These are phyloP conservation scores for Pinus taeda DNA, from an alignment of 75 land plant genomes.

Conservation along the genomic window DNA sequence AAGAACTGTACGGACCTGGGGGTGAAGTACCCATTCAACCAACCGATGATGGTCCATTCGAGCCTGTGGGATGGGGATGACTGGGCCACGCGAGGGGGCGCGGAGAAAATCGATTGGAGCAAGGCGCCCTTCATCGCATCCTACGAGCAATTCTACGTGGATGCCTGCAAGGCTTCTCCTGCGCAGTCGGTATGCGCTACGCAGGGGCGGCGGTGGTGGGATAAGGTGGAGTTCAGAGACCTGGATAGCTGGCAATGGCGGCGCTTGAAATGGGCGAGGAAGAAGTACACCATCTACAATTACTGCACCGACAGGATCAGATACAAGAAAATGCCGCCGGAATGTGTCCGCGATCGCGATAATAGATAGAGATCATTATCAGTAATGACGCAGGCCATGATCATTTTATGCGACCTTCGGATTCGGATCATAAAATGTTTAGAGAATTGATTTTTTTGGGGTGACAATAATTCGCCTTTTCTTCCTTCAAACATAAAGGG, in stretches of 20 bases:
- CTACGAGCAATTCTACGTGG: slow-evolving; percentile 32
- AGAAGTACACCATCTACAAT: too few species aligned
- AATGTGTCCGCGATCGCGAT: slow-evolving; percentile 26
- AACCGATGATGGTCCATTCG: slow-evolving; percentile 49
- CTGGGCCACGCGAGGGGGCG: slow-evolving; percentile 58
- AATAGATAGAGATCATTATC: background rate
- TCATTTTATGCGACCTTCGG: too few species aligned
- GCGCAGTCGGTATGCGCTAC: slow-evolving; percentile 16
- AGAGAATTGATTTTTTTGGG: too few species aligned
- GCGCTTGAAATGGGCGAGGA: background rate
- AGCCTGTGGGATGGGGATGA: slow-evolving; percentile 59
- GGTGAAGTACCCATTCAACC: slow-evolving; percentile 33
- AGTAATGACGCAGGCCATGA: too few species aligned
- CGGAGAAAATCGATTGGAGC: slow-evolving; percentile 46
- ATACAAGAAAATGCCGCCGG: slow-evolving; percentile 21
- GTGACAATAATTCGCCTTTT: too few species aligned
- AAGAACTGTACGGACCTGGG: slow-evolving; percentile 44
- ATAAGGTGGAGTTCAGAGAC: slow-evolving; percentile 19
- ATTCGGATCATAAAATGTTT: too few species aligned
- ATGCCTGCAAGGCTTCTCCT: slow-evolving; percentile 36
- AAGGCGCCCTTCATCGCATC: slow-evolving; percentile 41
- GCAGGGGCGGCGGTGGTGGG: slow-evolving; percentile 4
- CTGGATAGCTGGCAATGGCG: slow-evolving; percentile 21
- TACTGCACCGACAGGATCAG: slow-evolving; percentile 25
- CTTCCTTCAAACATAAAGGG: too few species aligned